Base-by-base conservation (phyloP, 805 yeast species). In the Millerago galiae region DNA sequence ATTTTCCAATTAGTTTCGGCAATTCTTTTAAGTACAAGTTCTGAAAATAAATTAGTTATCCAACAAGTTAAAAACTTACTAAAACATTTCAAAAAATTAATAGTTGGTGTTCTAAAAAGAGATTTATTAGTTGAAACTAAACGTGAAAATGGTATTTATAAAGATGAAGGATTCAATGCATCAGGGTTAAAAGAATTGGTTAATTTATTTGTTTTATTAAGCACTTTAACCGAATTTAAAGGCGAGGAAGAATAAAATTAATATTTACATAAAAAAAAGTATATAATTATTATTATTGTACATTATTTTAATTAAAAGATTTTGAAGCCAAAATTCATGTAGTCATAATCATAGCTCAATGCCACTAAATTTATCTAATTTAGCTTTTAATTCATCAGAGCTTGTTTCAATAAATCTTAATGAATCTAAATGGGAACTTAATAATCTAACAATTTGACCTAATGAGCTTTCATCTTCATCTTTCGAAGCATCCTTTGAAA, bases 381-480 rank as follows among this genome's bases (percentile, higher is more conserved):
- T 83, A 30, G 75, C 73, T 58, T 83, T 86, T 53, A 93, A 70
- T 18, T 68, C 67, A 15, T 72, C 72, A 40, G 95, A 87, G 48
- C 81, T 77, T 48, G 72, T 74, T 57, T 93, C 96, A 43, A 93
- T 76, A 72, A 90, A 89, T 59, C 81, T 88, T 64, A 93, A 72
- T 48, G 95, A 87, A 48, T 90, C 93, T 62, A 93, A 68, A 61
- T 93, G 98, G 36, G 87, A 78, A 59, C 91, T 90, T 58, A 93
- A 73, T 49, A 93, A 70, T 60, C 79, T 82, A 26, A 93, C 82
- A 48, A 91, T 76, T 58, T 82, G 89, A 51, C 77, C 79, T 35
- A 80, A 61, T 4, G 80, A 70, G 49, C 65, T 71, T 5, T 38
- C 45, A 21, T 68, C 75, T 29, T 63, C 68, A 27, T 61, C 63